These are phyloP conservation scores for Cystobasidium slooffiae DNA, from an alignment of 1,284 basidiomycete genomes.

Conservation along the genomic window DNA sequence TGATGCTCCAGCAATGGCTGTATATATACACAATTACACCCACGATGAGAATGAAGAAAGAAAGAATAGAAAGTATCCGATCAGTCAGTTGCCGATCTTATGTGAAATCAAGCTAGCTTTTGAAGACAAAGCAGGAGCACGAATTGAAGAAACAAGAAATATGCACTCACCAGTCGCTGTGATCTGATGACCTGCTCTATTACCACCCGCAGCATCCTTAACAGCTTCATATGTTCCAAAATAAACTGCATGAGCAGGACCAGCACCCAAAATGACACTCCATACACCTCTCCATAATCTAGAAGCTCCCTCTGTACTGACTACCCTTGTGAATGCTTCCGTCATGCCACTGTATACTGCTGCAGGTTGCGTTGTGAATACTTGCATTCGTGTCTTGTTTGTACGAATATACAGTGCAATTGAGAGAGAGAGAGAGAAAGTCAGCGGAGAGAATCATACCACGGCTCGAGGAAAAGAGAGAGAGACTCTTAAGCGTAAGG, in stretches of 20 bases:
- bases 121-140: not conserved
- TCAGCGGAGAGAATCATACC: not conserved
- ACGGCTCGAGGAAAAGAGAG: not conserved
- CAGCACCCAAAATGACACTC: conserved; percentile 95
- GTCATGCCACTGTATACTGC: conserved; percentile 86
- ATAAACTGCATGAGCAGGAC: conserved; percentile 97
- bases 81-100: conserved; percentile 25
- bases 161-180: conserved; percentile 71
- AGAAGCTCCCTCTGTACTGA: conserved; percentile 86
- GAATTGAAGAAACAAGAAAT: conserved; percentile 8
- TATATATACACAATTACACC: not conserved
- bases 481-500: not conserved
- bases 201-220: conserved; percentile 90
- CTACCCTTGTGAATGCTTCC: conserved; percentile 85
- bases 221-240: conserved; percentile 95
- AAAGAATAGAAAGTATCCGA: conserved; percentile 22
- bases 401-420: conserved; percentile 17
- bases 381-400: conserved; percentile 96
- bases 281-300: conserved; percentile 95
- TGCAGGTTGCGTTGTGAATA: conserved; percentile 76
- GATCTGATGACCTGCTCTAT: conserved; percentile 78
- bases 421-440: not conserved
- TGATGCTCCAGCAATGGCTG: conserved; percentile 88
- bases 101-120: not conserved
- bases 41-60: not conserved